phyloP scores from a whole-genome alignment of 2,329 filamentous ascomycete genomes.

The Bimuria novae-zelandiae region DNA sequence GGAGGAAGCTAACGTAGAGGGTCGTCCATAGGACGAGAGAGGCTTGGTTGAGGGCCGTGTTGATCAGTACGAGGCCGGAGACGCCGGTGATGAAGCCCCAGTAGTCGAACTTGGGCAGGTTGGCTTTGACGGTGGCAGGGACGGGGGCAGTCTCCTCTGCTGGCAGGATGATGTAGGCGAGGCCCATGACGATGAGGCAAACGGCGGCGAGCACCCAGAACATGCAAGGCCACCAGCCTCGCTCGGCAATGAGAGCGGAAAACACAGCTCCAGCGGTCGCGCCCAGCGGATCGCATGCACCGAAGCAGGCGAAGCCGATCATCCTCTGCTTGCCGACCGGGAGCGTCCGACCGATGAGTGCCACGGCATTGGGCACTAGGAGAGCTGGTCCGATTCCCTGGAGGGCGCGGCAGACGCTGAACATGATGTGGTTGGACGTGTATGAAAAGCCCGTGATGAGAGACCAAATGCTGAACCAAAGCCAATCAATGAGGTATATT shows the following conservation, averaged over 20 bases:
- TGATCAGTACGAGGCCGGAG: slow-evolving; percentile 63
- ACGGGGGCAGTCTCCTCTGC: slow-evolving; percentile 9
- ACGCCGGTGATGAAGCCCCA: slow-evolving; percentile 56
- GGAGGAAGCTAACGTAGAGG: slow-evolving; percentile 58
- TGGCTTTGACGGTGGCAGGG: neutral
- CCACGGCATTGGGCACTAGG: slow-evolving; percentile 65
- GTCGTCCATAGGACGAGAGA: slow-evolving; percentile 62
- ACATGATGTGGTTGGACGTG: slow-evolving; percentile 37
- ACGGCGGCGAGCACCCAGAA: slow-evolving; percentile 52
- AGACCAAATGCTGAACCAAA: slow-evolving; percentile 56
- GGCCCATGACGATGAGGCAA: slow-evolving; percentile 41
- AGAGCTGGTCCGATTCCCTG: slow-evolving; percentile 62
- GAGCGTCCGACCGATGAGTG: slow-evolving; percentile 63
- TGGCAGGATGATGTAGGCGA: slow-evolving; percentile 49
- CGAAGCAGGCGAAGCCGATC: slow-evolving; percentile 61
- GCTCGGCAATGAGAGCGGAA: slow-evolving; percentile 42
- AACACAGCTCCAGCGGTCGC: slow-evolving; percentile 49
- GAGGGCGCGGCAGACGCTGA: slow-evolving; percentile 41
- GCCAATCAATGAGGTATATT: slow-evolving; percentile 54
- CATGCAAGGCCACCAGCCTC: slow-evolving; percentile 57
- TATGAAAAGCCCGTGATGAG: slow-evolving; percentile 52
- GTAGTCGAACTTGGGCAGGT: slow-evolving; percentile 45
- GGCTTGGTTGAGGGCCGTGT: slow-evolving; percentile 69
- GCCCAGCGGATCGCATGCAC: slow-evolving; percentile 53
- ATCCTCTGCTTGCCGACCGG: slow-evolving; percentile 61